A percentile compares a stretch with the other conserved stretches of the same genome.
phyloP scores from a whole-genome alignment of 2,329 filamentous ascomycete genomes.

The Pseudomassariella vexata region DNA sequence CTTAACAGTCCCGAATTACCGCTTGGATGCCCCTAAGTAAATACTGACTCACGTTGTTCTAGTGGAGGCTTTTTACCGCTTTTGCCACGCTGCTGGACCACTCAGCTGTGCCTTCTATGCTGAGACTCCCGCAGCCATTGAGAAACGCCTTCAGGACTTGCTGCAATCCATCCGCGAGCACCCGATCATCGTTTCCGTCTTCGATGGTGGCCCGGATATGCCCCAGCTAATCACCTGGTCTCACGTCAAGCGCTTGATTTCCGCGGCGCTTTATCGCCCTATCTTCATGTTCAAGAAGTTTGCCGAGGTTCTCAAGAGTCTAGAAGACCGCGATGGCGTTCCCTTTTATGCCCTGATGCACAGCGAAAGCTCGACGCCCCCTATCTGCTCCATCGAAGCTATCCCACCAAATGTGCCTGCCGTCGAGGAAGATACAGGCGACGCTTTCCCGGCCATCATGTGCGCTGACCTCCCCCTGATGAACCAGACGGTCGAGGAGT shows the following conservation, averaged over 20 bases:
- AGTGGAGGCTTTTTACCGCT: constrained; percentile 45
- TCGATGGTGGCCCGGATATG: constrained; percentile 27
- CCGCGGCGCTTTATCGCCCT: constrained; percentile 38
- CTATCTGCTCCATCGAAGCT: constrained; percentile 24
- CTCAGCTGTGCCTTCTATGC: constrained; percentile 38
- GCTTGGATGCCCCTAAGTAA: constrained; percentile 32
- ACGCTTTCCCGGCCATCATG: constrained; percentile 39
- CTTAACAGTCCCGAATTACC: no score
- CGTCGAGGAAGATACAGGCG: constrained; percentile 26
- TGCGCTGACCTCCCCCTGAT: constrained; percentile 34
- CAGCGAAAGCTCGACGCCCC: constrained; percentile 4
- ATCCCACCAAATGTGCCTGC: constrained; percentile 25
- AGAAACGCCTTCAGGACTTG: constrained; percentile 31
- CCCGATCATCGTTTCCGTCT: constrained; percentile 36
- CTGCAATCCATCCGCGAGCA: constrained; percentile 32
- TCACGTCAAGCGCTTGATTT: constrained; percentile 36
- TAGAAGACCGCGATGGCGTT: constrained; percentile 37
- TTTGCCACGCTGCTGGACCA: constrained; percentile 47
- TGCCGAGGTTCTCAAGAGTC: constrained; percentile 34
- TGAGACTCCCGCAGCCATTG: constrained; percentile 28
- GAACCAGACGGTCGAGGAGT: constrained; percentile 25
- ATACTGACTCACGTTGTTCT: constrained; percentile 47
- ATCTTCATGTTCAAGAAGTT: constrained; percentile 33
- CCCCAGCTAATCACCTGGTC: constrained; percentile 46
- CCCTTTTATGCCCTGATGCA: constrained; percentile 33